Evolutionary conservation across 768 basidiomycete species (phyloP).

Genomic region (Candolleomyces eurysporus): DNA sequence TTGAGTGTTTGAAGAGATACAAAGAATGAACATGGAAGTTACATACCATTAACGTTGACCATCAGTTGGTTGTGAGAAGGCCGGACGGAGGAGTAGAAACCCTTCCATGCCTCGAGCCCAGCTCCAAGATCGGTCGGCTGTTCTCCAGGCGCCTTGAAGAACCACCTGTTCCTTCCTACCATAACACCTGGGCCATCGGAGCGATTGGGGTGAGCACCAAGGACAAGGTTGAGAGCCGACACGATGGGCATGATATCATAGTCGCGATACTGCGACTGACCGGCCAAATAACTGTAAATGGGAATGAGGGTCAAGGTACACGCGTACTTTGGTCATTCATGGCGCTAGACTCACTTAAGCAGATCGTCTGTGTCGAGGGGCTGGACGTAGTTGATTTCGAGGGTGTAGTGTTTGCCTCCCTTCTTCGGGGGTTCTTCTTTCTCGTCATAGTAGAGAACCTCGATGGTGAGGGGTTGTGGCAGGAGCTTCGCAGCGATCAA

Average conservation of each 20-base stretch:
- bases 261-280: slow-evolving; percentile 49
- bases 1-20: background rate
- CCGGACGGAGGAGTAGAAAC: slow-evolving; percentile 61
- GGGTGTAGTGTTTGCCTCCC: slow-evolving; percentile 45
- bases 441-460: slow-evolving; percentile 47
- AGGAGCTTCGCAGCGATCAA: slow-evolving; percentile 47
- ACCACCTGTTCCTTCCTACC: slow-evolving; percentile 59
- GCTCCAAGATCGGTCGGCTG: slow-evolving; percentile 53
- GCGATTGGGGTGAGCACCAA: slow-evolving; percentile 54
- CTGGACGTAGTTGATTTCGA: slow-evolving; percentile 40
- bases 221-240: slow-evolving; percentile 62
- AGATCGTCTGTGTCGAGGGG: slow-evolving; percentile 54
- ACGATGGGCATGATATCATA: slow-evolving; percentile 59
- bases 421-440: slow-evolving; percentile 46
- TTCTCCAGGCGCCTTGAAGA: slow-evolving; percentile 55
- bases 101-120: slow-evolving; percentile 53
- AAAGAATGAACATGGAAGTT: slow-evolving; percentile 22
- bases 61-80: slow-evolving; percentile 55
- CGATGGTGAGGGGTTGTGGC: slow-evolving; percentile 42
- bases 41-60: slow-evolving; percentile 65
- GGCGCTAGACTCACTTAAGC: slow-evolving; percentile 29
- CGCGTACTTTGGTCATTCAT: too few species aligned
- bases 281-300: slow-evolving; percentile 46
- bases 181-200: slow-evolving; percentile 56
- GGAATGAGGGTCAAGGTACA: slow-evolving; percentile 17